Base-by-base conservation (phyloP, 495 filamentous ascomycete species). In the Hyphodiscus hymeniophilus region DNA sequence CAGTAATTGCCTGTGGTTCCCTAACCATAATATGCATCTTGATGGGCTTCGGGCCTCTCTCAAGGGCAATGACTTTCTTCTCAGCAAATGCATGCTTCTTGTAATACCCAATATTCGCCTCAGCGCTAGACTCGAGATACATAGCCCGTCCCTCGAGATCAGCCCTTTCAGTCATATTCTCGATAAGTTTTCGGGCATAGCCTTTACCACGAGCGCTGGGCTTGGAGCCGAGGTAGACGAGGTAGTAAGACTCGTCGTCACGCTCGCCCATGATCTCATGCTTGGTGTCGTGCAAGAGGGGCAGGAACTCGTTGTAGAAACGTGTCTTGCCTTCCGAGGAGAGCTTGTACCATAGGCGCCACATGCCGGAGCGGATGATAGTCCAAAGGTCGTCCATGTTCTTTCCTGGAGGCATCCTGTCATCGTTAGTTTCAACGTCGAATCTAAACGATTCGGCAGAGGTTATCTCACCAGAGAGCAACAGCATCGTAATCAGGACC, bases 381-480 rank as follows among this genome's bases (percentile, higher is more conserved):
- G 85, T 87, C 63, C 72, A 70, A 65, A 70, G 74, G 62, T 80
- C 78, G 66, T 89, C 85, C 67, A 85, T 80, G 59, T 81, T 78
- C 50, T 75, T 69, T 38, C 81, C 81, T 5, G 86, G 86, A 11
- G 84, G 84, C 73, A 89, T 78, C 85, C 85, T 89, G 58, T 49
- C 24, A 6, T 41, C 8, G 26, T 49, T 49, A 49, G 20, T 21
- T 18, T 31, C 11, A 7, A 13, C 33, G 33, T 36, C n/a, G n/a
- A n/a, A n/a, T n/a, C n/a, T n/a, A n/a, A n/a, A n/a, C n/a, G n/a
- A n/a, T n/a, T n/a, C n/a, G n/a, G n/a, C n/a, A n/a, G n/a, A n/a
- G n/a, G n/a, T n/a, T n/a, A n/a, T n/a, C n/a, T n/a, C n/a, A 89
- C 85, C 85, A 91, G 31, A 91, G 70, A 48, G 83, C 84, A 45